These are phyloP conservation scores for Tephrocybe sp. DNA, from an alignment of 768 basidiomycete genomes.

Conservation along the genomic window DNA sequence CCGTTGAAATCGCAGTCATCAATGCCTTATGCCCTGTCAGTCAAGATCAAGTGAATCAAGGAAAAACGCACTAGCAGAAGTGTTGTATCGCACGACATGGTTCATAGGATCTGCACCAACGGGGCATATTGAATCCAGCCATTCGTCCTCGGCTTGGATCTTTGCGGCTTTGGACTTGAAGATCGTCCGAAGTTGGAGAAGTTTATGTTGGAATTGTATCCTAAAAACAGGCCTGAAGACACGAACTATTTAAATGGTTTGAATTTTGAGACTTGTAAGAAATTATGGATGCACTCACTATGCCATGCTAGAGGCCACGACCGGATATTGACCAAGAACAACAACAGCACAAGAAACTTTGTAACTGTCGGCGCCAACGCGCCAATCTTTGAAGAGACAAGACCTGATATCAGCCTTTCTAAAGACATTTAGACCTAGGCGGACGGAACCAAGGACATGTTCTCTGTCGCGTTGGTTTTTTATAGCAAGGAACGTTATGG, in stretches of 20 bases:
- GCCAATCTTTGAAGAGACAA: too few relatives aligned
- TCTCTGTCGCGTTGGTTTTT: too few relatives aligned
- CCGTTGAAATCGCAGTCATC: slow-evolving; percentile 76
- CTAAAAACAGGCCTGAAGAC: slow-evolving; percentile 50
- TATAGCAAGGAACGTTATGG: too few relatives aligned
- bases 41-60: slow-evolving; percentile 1
- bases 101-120: slow-evolving; percentile 61
- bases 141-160: slow-evolving; percentile 35
- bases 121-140: slow-evolving; percentile 48
- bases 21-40: slow-evolving; percentile 49
- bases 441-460: too few relatives aligned
- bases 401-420: too few relatives aligned
- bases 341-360: slow-evolving; percentile 43
- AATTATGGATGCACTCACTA: slow-evolving; percentile 43
- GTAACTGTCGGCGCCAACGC: too few relatives aligned
- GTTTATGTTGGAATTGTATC: slow-evolving; percentile 30
- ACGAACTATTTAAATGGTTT: slow-evolving; percentile 37
- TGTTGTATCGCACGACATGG: slow-evolving; percentile 35
- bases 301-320: slow-evolving; percentile 73
- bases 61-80: slow-evolving; percentile 61
- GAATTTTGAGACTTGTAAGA: background rate
- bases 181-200: slow-evolving; percentile 33
- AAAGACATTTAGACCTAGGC: too few relatives aligned
- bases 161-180: slow-evolving; percentile 35
- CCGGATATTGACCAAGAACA: slow-evolving; percentile 59